Evolutionary conservation across 768 basidiomycete genomes (phyloP), one percentile per base, ranked within the genome.

Genomic region (Tylopilus cervinicoccineus): DNA sequence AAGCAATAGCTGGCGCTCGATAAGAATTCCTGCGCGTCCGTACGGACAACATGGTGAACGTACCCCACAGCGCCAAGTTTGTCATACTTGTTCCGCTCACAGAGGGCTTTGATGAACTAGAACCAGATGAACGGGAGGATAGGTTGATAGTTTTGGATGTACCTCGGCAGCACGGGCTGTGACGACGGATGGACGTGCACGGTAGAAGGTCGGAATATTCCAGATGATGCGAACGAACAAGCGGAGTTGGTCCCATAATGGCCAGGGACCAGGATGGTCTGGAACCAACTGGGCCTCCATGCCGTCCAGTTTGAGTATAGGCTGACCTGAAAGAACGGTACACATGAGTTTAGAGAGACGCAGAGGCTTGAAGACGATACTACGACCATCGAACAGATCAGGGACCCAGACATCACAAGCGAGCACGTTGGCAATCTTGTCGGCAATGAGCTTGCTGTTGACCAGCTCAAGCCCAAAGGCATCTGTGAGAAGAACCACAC

Each of bases 331-430:
- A 23, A 42, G n/a, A n/a, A 19, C 17, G 31, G 24, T 3, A 37
- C 26, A 40, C 3, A 36, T 50, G 19, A 54, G 43, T 32, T 4
- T 17, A 26, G 22, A 24, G 19, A 34, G 9, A 26, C 12, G 13
- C 17, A 12, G 7, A 4, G 3, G 20, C 13, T 33, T 14, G 17
- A 33, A 4, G 28, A 40, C 16, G 45, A 29, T 57, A 67, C 38
- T 57, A 67, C 38, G 45, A 77, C 81, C 83, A 51, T 70, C 60
- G 54, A 83, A 84, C 40, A 80, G 61, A 63, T 85, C 80, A 9
- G 82, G 83, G 16, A 81, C 70, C 76, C 79, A 84, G 16, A 83
- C 81, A 54, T 84, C 83, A 52, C 81, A 79, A 16, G 69, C 64
- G 24, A 83, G 56, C 16, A 64, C 55, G 47, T 72, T 64, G 8